phyloP scores from a whole-genome alignment of 208 protist species.

The Zelonia costaricensis region DNA sequence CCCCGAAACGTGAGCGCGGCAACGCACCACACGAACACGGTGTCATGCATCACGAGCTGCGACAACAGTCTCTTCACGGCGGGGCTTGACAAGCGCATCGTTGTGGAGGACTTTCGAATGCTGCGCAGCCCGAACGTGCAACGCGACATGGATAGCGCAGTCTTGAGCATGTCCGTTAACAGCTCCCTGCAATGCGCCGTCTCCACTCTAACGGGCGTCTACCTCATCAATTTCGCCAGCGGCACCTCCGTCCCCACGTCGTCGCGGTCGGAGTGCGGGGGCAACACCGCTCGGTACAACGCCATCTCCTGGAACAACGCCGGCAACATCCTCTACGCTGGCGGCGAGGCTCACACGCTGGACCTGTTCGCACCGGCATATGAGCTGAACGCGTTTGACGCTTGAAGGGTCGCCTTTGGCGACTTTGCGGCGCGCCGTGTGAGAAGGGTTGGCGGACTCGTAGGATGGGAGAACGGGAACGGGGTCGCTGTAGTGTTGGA shows the following conservation, averaged over 20 bases:
- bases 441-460: background rate
- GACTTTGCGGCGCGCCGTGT: no score
- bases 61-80: slow-evolving; percentile 84
- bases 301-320: slow-evolving; percentile 72
- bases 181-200: slow-evolving; percentile 71
- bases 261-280: slow-evolving; percentile 60
- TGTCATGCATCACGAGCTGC: slow-evolving; percentile 75
- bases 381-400: slow-evolving; percentile 18
- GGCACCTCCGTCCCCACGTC: slow-evolving; percentile 40
- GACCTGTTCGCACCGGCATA: slow-evolving; percentile 68
- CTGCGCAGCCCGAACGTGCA: slow-evolving; percentile 31
- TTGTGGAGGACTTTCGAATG: slow-evolving; percentile 82
- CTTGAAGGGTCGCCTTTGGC: background rate
- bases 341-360: slow-evolving; percentile 70
- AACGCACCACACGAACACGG: slow-evolving; percentile 71
- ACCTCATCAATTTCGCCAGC: slow-evolving; percentile 75
- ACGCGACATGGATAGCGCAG: slow-evolving; percentile 80
- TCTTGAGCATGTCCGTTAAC: slow-evolving; percentile 74
- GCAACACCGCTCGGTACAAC: slow-evolving; percentile 66
- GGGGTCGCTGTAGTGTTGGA: no score
- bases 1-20: slow-evolving; percentile 39
- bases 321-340: slow-evolving; percentile 73
- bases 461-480: no score
- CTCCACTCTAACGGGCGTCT: slow-evolving; percentile 81
- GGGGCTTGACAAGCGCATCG: slow-evolving; percentile 76